Conservation (phyloP, 805 yeast genomes). For the Candida nonsorbophila region DNA sequence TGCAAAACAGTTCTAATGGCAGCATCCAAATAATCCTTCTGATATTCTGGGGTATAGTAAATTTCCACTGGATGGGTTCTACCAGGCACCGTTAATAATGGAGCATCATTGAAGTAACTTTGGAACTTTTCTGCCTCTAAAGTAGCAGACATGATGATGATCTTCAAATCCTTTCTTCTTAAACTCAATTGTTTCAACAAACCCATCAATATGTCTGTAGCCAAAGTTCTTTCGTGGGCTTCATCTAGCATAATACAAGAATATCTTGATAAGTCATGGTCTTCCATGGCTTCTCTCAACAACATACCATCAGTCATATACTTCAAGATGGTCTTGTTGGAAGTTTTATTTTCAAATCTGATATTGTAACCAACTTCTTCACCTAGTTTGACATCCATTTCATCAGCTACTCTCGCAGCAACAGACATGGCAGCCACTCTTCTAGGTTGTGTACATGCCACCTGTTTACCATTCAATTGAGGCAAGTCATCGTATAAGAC, state of each 20-base stretch:
- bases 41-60: conserved; percentile 94
- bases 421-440: conserved; percentile 99
- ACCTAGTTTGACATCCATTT: conserved; percentile 90
- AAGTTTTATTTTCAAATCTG: conserved; percentile 88
- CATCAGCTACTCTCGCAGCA: conserved; percentile 95
- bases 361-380: conserved; percentile 94
- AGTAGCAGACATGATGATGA: conserved; percentile 96
- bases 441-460: conserved; percentile 96
- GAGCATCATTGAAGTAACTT: conserved; percentile 83
- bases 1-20: conserved; percentile 94
- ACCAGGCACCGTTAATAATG: conserved; percentile 94
- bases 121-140: conserved; percentile 96
- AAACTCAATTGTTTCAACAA: conserved; percentile 73
- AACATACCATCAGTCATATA: conserved; percentile 99
- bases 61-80: conserved; percentile 97
- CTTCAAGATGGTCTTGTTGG: conserved; percentile 74
- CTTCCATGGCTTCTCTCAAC: conserved; percentile 95
- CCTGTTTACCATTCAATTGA: conserved; percentile 73
- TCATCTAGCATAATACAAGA: conserved; percentile 93
- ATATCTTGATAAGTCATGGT: conserved; percentile 72
- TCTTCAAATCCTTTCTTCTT: conserved; percentile 82
- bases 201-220: conserved; percentile 97
- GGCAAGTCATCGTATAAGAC: conserved; percentile 91
- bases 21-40: conserved; percentile 89
- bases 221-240: conserved; percentile 95